Evolutionary conservation across 768 basidiomycete species (phyloP).

Genomic region (Suillus lakei): DNA sequence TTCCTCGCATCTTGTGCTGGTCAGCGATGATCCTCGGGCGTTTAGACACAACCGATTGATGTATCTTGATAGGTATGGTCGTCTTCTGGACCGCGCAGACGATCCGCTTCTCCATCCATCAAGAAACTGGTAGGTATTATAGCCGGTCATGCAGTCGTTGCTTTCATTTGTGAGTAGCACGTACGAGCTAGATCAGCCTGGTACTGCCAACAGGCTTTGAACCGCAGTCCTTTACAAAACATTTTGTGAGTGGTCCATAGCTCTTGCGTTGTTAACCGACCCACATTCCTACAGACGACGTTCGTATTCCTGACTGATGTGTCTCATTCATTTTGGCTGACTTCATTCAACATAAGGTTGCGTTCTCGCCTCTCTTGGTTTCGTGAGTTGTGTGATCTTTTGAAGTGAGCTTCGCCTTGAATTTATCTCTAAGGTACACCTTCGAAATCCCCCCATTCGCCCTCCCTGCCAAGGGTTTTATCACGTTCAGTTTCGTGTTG

Average conservation of each 20-base stretch:
- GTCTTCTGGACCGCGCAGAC: slow-evolving; percentile 46
- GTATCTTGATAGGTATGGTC: slow-evolving; percentile 45
- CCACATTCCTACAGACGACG: slow-evolving; percentile 34
- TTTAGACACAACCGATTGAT: slow-evolving; percentile 33
- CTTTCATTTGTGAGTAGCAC: slow-evolving; percentile 45
- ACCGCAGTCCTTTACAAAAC: slow-evolving; percentile 42
- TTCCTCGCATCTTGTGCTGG: slow-evolving; percentile 54
- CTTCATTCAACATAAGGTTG: slow-evolving; percentile 32
- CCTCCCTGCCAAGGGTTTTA: slow-evolving; percentile 45
- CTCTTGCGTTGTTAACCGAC: neutral
- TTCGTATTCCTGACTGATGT: slow-evolving; percentile 19
- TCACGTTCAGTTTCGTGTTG: slow-evolving; percentile 43
- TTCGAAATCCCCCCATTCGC: slow-evolving; percentile 49
- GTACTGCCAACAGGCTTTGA: slow-evolving; percentile 9
- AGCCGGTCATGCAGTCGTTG: slow-evolving; percentile 49
- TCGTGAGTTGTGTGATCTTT: slow-evolving; percentile 26
- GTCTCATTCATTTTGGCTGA: slow-evolving; percentile 4
- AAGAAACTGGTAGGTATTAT: slow-evolving; percentile 26
- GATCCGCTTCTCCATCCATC: slow-evolving; percentile 38
- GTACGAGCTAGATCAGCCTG: neutral
- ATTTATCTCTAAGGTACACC: slow-evolving; percentile 32
- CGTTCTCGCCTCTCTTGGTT: slow-evolving; percentile 47
- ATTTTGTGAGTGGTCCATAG: slow-evolving; percentile 34
- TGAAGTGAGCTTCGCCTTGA: neutral
- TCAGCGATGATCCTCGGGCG: slow-evolving; percentile 25